phyloP scores from a whole-genome alignment of 306 rosid species.

The Trichosanthes cucumerina region DNA sequence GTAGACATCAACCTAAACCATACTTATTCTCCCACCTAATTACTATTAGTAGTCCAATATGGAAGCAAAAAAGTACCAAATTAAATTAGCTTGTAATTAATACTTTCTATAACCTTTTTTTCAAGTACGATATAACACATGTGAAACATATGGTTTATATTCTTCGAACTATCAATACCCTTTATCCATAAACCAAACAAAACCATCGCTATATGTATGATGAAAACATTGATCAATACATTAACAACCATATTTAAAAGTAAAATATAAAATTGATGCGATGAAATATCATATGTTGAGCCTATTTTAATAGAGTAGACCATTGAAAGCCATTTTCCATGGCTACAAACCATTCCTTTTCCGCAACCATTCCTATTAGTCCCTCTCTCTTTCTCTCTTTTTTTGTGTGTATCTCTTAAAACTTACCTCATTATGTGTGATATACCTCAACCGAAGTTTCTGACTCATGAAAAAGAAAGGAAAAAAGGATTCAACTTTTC shows the following conservation, averaged over 20 bases:
- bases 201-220: not conserved
- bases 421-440: not conserved
- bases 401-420: not conserved
- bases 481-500: not conserved
- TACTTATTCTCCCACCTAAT: not conserved
- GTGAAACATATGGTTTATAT: not conserved
- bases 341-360: not conserved
- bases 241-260: not conserved
- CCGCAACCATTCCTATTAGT: not conserved
- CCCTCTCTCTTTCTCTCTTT: not conserved
- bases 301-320: not conserved
- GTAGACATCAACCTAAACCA: too few relatives aligned
- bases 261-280: not conserved
- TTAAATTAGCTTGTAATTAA: not conserved
- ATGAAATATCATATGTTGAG: not conserved
- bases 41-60: not conserved
- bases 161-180: not conserved
- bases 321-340: not conserved
- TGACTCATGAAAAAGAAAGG: not conserved
- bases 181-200: not conserved
- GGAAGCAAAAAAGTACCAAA: not conserved
- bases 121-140: not conserved
- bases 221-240: not conserved
- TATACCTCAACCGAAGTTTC: not conserved
- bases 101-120: not conserved